Evolutionary conservation across 192 early-diverging fungal species (phyloP), one percentile per base, ranked within the genome.

Genomic region (Kickxella alabastrina): DNA sequence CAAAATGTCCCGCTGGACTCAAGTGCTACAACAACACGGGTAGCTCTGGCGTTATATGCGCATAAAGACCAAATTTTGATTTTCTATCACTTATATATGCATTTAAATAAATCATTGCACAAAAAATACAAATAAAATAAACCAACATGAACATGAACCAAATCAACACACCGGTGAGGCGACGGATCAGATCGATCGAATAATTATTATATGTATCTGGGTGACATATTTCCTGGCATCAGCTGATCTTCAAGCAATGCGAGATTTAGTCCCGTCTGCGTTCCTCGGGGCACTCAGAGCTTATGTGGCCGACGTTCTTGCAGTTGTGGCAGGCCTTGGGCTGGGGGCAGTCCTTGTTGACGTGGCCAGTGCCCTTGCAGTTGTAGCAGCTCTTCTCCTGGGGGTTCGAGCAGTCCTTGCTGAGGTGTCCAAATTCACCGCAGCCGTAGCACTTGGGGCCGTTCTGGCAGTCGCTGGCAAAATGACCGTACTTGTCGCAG

Each of bases 321-420:
- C 82, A 83, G 64, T 77, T 80, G 63, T 78, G 71, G 76, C 82
- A 83, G 6, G 58, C 46, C 63, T 56, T 77, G 53, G 47, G 46
- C 43, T 75, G 54, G 1, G 55, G 12, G 54, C 82, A 84, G 1
- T 73, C 63, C 42, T 40, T 57, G 22, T 49, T 50, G 31, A 58
- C 68, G 48, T 84, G 82, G 10, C 78, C 80, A 9, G 23, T 5
- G 44, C 75, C 26, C 49, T 60, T 57, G 43, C 82, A 84, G 59
- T 77, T 55, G 77, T 66, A 72, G 75, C 70, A 62, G 17, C 58
- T 25, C 38, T 53, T 35, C 26, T 27, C 44, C 50, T 52, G 62
- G 7, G 29, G 56, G 14, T 42, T 57, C 14, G 54, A 40, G 43
- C 76, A 78, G 25, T 43, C 52, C 15, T 61, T 65, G 21, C 51